These are phyloP conservation scores for Ceratobasidium sp. DNA, from an alignment of 1,284 basidiomycete genomes.

Conservation along the genomic window DNA sequence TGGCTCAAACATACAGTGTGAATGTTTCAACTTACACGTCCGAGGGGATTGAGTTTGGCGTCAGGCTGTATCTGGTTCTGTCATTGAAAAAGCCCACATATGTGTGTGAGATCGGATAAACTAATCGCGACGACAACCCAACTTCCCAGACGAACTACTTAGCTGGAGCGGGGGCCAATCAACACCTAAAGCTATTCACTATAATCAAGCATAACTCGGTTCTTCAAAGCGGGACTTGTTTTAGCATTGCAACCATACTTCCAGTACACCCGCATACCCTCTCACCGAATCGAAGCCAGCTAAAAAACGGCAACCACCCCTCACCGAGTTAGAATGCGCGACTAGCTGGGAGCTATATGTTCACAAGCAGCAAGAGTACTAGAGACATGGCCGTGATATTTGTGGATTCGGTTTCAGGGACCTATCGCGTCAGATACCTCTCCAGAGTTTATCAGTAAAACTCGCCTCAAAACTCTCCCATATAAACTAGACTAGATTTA, in stretches of 20 bases:
- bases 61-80: conserved; percentile 75
- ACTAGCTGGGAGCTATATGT: neutral
- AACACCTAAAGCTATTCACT: conserved; percentile 6
- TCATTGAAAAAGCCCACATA: conserved; percentile 72
- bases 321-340: no score
- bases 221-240: neutral
- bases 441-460: neutral
- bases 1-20: conserved; percentile 1
- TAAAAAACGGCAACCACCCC: neutral
- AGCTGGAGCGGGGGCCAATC: neutral
- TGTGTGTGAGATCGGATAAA: conserved; percentile 55
- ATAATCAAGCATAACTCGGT: conserved; percentile 28
- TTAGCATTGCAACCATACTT: no score
- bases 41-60: conserved; percentile 68
- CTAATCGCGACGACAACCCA: conserved; percentile 49
- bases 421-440: conserved; percentile 14
- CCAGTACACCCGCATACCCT: neutral
- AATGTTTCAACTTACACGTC: conserved; percentile 60
- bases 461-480: neutral
- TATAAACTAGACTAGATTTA: neutral
- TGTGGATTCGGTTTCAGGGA: conserved; percentile 26
- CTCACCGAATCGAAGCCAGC: conserved; percentile 33
- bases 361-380: conserved; percentile 24
- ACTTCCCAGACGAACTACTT: neutral
- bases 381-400: conserved; percentile 20